phyloP scores from a whole-genome alignment of 2,329 filamentous ascomycete genomes.

The Annulohypoxylon truncatum region DNA sequence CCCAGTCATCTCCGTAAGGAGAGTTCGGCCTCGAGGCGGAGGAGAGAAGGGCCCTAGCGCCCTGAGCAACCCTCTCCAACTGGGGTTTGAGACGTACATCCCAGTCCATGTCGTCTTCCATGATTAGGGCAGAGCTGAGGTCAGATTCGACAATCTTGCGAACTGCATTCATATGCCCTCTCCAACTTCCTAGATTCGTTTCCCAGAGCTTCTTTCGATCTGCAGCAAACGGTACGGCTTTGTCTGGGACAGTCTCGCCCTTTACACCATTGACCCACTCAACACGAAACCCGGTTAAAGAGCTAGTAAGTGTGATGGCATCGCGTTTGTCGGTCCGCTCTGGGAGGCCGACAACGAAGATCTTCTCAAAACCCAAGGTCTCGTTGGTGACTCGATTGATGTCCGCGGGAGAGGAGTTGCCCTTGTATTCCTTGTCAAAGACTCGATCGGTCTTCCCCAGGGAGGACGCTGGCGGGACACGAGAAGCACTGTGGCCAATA shows the following conservation, averaged over 20 bases:
- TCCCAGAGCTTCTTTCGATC: slow-evolving; percentile 46
- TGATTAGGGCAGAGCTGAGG: slow-evolving; percentile 52
- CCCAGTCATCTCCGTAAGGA: slow-evolving; percentile 47
- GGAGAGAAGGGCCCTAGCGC: slow-evolving; percentile 49
- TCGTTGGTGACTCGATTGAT: slow-evolving; percentile 43
- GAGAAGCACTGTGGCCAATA: not conserved
- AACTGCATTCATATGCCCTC: slow-evolving; percentile 55
- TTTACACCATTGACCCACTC: slow-evolving; percentile 59
- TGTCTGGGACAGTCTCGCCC: slow-evolving; percentile 55
- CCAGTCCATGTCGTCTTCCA: slow-evolving; percentile 57
- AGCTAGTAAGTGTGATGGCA: slow-evolving; percentile 57
- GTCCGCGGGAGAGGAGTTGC: slow-evolving; percentile 34
- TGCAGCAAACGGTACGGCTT: slow-evolving; percentile 54
- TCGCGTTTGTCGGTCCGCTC: slow-evolving; percentile 62
- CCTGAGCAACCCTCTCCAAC: slow-evolving; percentile 48
- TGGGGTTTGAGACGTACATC: slow-evolving; percentile 52
- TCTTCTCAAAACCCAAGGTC: slow-evolving; percentile 49
- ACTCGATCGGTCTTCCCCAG: slow-evolving; percentile 6
- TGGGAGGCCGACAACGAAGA: slow-evolving; percentile 58
- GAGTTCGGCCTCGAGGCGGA: slow-evolving; percentile 34
- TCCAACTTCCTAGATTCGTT: slow-evolving; percentile 56
- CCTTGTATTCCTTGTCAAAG: slow-evolving; percentile 36
- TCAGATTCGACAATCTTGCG: slow-evolving; percentile 52
- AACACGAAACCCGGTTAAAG: slow-evolving; percentile 56
- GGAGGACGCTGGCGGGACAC: not conserved